A percentile compares a stretch with the other conserved stretches of the same genome.
Conservation (phyloP, 139 green algal species). For the Limnomonas spitsbergensis region DNA sequence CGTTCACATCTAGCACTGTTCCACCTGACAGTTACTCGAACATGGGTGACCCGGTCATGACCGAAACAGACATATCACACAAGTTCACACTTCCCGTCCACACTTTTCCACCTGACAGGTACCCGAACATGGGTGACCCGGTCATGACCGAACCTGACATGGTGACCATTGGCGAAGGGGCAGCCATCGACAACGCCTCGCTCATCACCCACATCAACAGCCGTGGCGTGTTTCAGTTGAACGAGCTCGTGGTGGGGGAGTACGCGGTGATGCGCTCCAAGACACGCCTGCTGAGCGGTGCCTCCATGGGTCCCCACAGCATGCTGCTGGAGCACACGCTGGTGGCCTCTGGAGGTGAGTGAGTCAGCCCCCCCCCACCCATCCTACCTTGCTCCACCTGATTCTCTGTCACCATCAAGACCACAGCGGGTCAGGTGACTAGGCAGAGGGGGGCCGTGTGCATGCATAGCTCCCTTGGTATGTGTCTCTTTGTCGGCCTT, state of each 20-base stretch:
- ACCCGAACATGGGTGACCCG: background rate
- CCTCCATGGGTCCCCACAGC: background rate
- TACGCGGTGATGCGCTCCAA: background rate
- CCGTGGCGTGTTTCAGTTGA: conserved; percentile 9
- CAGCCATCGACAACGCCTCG: conserved; percentile 4
- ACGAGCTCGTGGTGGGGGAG: background rate
- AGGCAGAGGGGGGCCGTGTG: too few relatives aligned
- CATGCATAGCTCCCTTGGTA: too few relatives aligned
- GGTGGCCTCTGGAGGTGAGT: background rate
- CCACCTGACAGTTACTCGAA: background rate
- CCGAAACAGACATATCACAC: conserved; percentile 9
- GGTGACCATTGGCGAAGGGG: background rate
- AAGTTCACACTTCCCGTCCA: too few relatives aligned
- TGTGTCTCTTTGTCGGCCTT: too few relatives aligned
- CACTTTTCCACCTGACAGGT: background rate
- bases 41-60: conserved; percentile 1
- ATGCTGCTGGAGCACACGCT: background rate
- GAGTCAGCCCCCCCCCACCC: too few relatives aligned
- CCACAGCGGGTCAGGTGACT: too few relatives aligned
- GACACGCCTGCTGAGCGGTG: background rate
- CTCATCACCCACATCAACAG: conserved; percentile 6
- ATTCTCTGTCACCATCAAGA: too few relatives aligned
- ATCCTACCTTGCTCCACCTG: too few relatives aligned
- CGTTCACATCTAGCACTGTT: too few relatives aligned
- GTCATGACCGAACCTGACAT: conserved; percentile 16